Evolutionary conservation across 2,329 filamentous ascomycete genomes (phyloP).

Genomic region (Microdochium trichocladiopsis): DNA sequence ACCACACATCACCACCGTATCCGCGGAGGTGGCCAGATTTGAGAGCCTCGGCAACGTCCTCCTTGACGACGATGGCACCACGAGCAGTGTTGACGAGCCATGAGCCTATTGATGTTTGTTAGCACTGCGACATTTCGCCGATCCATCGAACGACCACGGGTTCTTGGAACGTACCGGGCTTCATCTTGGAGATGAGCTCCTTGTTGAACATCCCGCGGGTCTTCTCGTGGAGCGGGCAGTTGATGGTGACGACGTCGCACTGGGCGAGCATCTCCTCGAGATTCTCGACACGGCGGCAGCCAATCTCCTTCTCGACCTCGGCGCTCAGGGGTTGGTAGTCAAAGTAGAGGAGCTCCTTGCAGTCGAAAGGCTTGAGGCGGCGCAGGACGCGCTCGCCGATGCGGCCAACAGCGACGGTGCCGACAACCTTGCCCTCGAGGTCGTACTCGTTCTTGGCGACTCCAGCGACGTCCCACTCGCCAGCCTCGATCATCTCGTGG

Average conservation of each 20-base stretch:
- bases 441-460: slow-evolving; percentile 99
- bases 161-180: slow-evolving; percentile 77
- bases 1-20: slow-evolving; percentile 90
- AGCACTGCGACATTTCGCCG: too few species aligned
- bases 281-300: slow-evolving; percentile 77
- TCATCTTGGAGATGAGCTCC: slow-evolving; percentile 98
- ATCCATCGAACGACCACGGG: too few species aligned
- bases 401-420: slow-evolving; percentile 93
- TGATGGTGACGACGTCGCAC: slow-evolving; percentile 98
- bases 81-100: slow-evolving; percentile 99
- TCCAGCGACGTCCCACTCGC: slow-evolving; percentile 92
- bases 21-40: slow-evolving; percentile 86
- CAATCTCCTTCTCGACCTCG: slow-evolving; percentile 92
- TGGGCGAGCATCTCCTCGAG: slow-evolving; percentile 92
- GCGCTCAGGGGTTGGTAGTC: slow-evolving; percentile 92
- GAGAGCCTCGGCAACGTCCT: slow-evolving; percentile 92
- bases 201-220: slow-evolving; percentile 97
- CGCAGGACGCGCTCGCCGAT: slow-evolving; percentile 97
- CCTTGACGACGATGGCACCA: slow-evolving; percentile 98
- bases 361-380: slow-evolving; percentile 94
- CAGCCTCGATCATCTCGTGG: slow-evolving; percentile 83
- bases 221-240: slow-evolving; percentile 98
- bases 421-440: slow-evolving; percentile 94
- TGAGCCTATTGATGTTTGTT: slow-evolving; percentile 47
- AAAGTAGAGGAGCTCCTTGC: slow-evolving; percentile 99